Base-by-base conservation (phyloP, 2,329 filamentous ascomycete species). In the Penicillium fuscoglaucum region DNA sequence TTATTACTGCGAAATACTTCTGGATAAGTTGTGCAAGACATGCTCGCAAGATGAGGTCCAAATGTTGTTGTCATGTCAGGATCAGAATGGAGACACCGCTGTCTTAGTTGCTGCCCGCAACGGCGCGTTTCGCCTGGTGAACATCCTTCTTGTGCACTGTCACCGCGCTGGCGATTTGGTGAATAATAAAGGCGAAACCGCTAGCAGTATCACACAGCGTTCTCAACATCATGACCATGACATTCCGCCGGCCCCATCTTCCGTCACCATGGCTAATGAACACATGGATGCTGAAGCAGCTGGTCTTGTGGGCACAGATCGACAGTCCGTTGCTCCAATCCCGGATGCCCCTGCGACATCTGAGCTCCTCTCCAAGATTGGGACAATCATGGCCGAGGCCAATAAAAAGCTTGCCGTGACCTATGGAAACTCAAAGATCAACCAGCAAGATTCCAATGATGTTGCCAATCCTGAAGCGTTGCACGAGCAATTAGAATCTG, bases 1-100 rank as follows among this genome's bases (percentile, higher is more conserved):
- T 35, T 98, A 98, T 74, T 99, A 99, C 75, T 84, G 96, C 33
- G 93, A 98, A 74, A 89, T 89, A 63, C 88, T 98, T 61, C 82
- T 98, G 55, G 93, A 96, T 74, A 92, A 89, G 73, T 84, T 99
- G 60, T 86, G 88, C 61, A 91, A 96, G 68, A 86, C 87, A 1
- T 86, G 90, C 65, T 86, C 91, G 6, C 88, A 88, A 9, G 85
- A 88, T 56, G 87, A 90, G 56, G 86, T 98, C 48, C 90, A 92
- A 60, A 81, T 86, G 48, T 78, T 98, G 12, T 80, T 99, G 12
- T 91, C 96, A 67, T 83, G 87, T 9, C 90, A 92, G 70, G 93
- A 99, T 73, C 81, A 87, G 29, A 88, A 92, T 41, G 93, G 93
- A 41, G 96, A 99, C 72, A 98, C 95, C 0, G 93, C 95, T 0